Evolutionary conservation across 2,329 filamentous ascomycete genomes (phyloP).

Genomic region (Fusarium aywerte): DNA sequence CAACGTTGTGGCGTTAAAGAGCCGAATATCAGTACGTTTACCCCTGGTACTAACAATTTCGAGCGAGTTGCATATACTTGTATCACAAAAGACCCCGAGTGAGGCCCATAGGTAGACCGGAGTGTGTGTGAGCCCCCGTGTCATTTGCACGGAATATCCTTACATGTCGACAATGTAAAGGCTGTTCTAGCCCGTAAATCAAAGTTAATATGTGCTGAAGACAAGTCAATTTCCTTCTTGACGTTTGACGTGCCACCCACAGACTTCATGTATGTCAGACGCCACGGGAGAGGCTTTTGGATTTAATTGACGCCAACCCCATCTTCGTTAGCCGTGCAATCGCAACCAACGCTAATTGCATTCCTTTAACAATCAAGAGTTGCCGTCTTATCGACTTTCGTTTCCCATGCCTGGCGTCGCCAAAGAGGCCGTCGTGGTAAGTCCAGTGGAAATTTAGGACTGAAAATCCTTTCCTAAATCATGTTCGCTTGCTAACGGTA

Average conservation of each 20-base stretch:
- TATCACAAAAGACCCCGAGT: slow-evolving; percentile 8
- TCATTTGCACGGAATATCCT: neutral
- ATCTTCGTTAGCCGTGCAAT: neutral
- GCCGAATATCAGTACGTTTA: neutral
- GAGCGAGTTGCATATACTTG: slow-evolving; percentile 16
- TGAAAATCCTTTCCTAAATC: neutral
- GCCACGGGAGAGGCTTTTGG: neutral
- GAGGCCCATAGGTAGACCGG: neutral
- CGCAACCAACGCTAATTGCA: neutral
- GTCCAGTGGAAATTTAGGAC: neutral
- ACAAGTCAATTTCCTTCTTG: neutral
- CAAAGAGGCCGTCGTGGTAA: slow-evolving; percentile 38
- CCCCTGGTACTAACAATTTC: slow-evolving; percentile 23
- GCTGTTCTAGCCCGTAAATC: neutral
- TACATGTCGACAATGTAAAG: neutral
- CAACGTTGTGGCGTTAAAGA: neutral
- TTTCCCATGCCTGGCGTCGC: slow-evolving; percentile 25
- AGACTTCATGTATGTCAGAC: slow-evolving; percentile 10
- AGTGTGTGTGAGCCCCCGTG: neutral
- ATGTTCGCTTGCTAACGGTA: slow-evolving; percentile 16
- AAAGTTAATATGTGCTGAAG: neutral
- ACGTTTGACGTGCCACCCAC: neutral
- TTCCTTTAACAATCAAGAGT: neutral
- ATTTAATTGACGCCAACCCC: slow-evolving; percentile 31
- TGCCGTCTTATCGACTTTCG: neutral